Conservation (phyloP, 2,329 filamentous ascomycete genomes). For the Aspergillus candidus region DNA sequence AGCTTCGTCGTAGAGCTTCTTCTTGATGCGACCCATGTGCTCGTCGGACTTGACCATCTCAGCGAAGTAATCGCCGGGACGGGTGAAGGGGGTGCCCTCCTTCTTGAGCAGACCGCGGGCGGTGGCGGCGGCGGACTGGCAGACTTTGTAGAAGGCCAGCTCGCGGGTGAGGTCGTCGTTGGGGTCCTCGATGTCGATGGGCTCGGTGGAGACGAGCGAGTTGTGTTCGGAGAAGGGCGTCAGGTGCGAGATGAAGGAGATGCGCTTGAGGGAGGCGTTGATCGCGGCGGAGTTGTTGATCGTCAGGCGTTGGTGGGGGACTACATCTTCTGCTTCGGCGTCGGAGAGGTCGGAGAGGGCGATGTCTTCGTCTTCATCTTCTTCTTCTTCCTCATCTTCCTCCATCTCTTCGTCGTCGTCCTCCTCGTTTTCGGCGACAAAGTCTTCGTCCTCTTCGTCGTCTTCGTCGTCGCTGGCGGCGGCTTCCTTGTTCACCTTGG, state of each 20-base stretch:
- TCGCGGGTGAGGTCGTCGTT: slow-evolving; percentile 91
- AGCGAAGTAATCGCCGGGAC: slow-evolving; percentile 92
- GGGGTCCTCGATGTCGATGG: slow-evolving; percentile 71
- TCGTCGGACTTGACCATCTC: slow-evolving; percentile 99
- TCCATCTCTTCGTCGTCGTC: slow-evolving; percentile 34
- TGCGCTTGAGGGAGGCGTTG: slow-evolving; percentile 67
- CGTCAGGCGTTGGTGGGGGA: slow-evolving; percentile 85
- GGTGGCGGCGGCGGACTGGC: slow-evolving; percentile 67
- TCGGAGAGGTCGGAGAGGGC: slow-evolving; percentile 79
- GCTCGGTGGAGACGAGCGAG: slow-evolving; percentile 61
- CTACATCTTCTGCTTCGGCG: slow-evolving; percentile 77
- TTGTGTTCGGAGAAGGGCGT: slow-evolving; percentile 81
- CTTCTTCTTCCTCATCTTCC: slow-evolving; percentile 55
- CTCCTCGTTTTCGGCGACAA: slow-evolving; percentile 21
- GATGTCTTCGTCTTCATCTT: slow-evolving; percentile 79
- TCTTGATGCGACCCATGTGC: slow-evolving; percentile 95
- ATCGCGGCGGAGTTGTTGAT: slow-evolving; percentile 96
- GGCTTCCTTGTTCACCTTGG: slow-evolving; percentile 27
- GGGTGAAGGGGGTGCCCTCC: slow-evolving; percentile 78
- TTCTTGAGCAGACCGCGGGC: slow-evolving; percentile 70
- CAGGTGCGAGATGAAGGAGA: slow-evolving; percentile 49
- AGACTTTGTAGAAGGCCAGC: slow-evolving; percentile 87
- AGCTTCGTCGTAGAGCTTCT: slow-evolving; percentile 86
- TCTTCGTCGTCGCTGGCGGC: slow-evolving; percentile 23
- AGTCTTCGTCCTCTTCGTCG: slow-evolving; percentile 23